Base-by-base conservation (phyloP, 208 protist species). In the Trypanosoma cruzi region DNA sequence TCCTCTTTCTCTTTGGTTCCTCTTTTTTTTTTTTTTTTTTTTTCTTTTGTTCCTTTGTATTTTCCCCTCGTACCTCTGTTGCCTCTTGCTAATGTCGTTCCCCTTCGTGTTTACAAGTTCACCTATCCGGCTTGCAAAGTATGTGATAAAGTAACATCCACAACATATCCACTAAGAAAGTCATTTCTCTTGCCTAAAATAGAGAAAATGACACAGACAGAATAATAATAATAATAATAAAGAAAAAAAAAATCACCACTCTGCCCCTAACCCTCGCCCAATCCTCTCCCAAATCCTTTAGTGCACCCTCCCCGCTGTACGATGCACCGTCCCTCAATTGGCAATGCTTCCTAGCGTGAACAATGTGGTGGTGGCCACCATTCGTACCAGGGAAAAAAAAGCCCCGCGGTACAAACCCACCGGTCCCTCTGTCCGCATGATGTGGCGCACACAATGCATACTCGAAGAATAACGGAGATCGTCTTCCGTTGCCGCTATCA, bases 401-500 rank as follows among this genome's bases (percentile, higher is more conserved):
- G 75, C 77, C 14, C 90, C 90, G 10, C 90, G 75, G 64, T 89
- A 95, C 28, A 93, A 86, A 22, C 90, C 90, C 0, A 70, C 73
- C 0, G 81, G 29, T 13, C 90, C 90, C 62, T 95, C 87, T 44
- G 74, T 73, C 46, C 79, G 67, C 58, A 82, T 63, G 42, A 95
- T 84, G n/a, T 74, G 54, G 34, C 55, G 53, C n/a, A 84, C 62
- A 42, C 90, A 95, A 57, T 86, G 66, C 75, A 79, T 71, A 40
- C 71, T 66, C 1, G 80, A 87, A 4, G 42, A 22, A 64, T 95
- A 95, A 0, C 85, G 87, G 24, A 86, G 71, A 16, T 68, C 68
- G 49, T 89, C 84, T 60, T 88, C 77, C 55, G 84, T 92, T 5
- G 83, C 85, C 10, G 87, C 84, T 20, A 93, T 79, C 90, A 95